Percentiles rank a stretch among this genome's conserved stretches.
phyloP scores from a whole-genome alignment of 1,139 yeast species.

The Geotrichum australiense region DNA sequence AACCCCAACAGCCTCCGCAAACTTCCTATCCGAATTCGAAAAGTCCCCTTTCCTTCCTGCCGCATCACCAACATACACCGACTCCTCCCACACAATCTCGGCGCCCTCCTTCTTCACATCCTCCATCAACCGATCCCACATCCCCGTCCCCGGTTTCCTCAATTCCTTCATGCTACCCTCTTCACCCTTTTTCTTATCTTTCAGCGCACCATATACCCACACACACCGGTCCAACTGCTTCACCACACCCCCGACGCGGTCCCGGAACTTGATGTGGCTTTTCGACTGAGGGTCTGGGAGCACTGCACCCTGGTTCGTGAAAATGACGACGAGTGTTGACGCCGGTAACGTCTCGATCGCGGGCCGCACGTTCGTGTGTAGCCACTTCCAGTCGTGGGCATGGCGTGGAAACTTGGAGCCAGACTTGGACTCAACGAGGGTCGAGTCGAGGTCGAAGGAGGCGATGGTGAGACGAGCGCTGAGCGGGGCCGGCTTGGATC shows the following conservation, averaged over 20 bases:
- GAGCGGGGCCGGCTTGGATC: neutral
- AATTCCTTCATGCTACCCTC: conserved; percentile 40
- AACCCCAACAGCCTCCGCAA: conserved; percentile 55
- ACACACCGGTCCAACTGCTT: conserved; percentile 33
- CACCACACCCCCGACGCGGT: conserved; percentile 40
- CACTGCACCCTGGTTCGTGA: conserved; percentile 82
- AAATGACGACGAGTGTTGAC: conserved; percentile 47
- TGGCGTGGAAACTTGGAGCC: conserved; percentile 50
- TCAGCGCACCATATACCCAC: conserved; percentile 51
- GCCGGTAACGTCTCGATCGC: conserved; percentile 11
- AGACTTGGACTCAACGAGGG: conserved; percentile 56
- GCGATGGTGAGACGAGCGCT: conserved; percentile 37
- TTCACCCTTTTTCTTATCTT: conserved; percentile 27
- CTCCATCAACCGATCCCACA: conserved; percentile 50
- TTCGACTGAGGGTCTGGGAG: conserved; percentile 42
- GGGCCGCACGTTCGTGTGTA: conserved; percentile 23
- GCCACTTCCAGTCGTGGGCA: conserved; percentile 66
- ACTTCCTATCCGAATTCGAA: conserved; percentile 65
- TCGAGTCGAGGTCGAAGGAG: conserved; percentile 72
- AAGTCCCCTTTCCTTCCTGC: conserved; percentile 77
- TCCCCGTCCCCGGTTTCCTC: conserved; percentile 75
- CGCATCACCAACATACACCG: conserved; percentile 91
- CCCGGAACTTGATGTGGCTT: conserved; percentile 44
- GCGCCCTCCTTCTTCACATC: conserved; percentile 29
- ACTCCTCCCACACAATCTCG: conserved; percentile 37